These are phyloP conservation scores for Dicorynia guianensis DNA, from an alignment of 306 rosid species.

Conservation along the genomic window DNA sequence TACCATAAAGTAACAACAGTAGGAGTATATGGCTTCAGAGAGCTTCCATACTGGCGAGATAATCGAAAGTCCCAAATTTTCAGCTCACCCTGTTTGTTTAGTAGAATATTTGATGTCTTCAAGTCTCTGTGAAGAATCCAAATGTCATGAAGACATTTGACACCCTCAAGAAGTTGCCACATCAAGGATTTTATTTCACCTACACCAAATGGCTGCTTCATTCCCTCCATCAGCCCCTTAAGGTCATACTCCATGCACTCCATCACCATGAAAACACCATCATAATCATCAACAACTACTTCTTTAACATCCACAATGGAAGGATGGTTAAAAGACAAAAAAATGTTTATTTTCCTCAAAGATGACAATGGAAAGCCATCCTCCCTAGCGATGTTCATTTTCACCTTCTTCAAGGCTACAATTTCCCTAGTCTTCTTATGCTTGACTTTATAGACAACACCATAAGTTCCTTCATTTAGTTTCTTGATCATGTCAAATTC, in stretches of 20 bases:
- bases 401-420: slow-evolving; percentile 92
- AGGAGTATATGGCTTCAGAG: slow-evolving; percentile 81
- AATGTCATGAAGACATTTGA: slow-evolving; percentile 87
- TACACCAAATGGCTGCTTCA: slow-evolving; percentile 74
- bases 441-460: slow-evolving; percentile 89
- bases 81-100: slow-evolving; percentile 78
- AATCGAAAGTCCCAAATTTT: slow-evolving; percentile 94
- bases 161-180: slow-evolving; percentile 81
- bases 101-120: slow-evolving; percentile 85
- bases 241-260: slow-evolving; percentile 90
- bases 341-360: slow-evolving; percentile 94
- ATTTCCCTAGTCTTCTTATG: slow-evolving; percentile 82
- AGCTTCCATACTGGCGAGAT: slow-evolving; percentile 93
- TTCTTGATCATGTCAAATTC: slow-evolving; percentile 87
- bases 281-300: slow-evolving; percentile 76
- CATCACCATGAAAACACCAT: slow-evolving; percentile 93
- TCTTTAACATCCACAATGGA: slow-evolving; percentile 89
- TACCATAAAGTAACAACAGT: slow-evolving; percentile 95
- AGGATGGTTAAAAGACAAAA: slow-evolving; percentile 79
- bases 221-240: slow-evolving; percentile 65
- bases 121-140: slow-evolving; percentile 97
- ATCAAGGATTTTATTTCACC: slow-evolving; percentile 82
- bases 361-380: slow-evolving; percentile 82
- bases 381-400: slow-evolving; percentile 74
- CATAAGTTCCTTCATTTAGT: slow-evolving; percentile 94